A percentile compares a stretch with the other conserved stretches of the same genome.
Conservation (phyloP, 2,329 filamentous ascomycete species). For the Ophiocordyceps unilateralis region DNA sequence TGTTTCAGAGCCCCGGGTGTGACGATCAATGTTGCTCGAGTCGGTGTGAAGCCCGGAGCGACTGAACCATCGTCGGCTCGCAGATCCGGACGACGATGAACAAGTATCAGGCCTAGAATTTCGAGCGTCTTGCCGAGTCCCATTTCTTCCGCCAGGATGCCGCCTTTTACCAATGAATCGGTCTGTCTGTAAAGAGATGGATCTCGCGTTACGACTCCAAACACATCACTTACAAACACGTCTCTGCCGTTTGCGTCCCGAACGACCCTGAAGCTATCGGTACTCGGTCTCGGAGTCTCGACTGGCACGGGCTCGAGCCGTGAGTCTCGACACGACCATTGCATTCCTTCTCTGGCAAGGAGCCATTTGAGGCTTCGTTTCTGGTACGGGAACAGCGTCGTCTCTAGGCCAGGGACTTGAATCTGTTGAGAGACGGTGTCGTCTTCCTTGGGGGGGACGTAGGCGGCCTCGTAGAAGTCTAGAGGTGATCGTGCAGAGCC, state of each 20-base stretch:
- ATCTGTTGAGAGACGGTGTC: conserved; percentile 21
- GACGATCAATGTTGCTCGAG: conserved; percentile 43
- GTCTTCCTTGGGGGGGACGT: conserved; percentile 36
- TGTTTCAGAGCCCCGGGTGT: conserved; percentile 35
- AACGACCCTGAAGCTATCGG: conserved; percentile 15
- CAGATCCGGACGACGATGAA: conserved; percentile 25
- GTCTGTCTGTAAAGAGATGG: conserved; percentile 22
- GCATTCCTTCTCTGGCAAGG: conserved; percentile 44
- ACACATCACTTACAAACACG: conserved; percentile 44
- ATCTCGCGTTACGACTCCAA: conserved; percentile 39
- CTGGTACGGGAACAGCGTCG: conserved; percentile 54
- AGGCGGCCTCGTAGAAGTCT: conserved; percentile 53
- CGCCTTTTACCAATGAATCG: conserved; percentile 31
- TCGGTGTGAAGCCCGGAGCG: conserved; percentile 28
- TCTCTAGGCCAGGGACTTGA: conserved; percentile 24
- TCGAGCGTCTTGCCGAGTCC: conserved; percentile 69
- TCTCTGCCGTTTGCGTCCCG: conserved; percentile 15
- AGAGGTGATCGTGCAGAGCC: conserved; percentile 24
- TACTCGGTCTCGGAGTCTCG: background rate
- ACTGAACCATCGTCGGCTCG: background rate
- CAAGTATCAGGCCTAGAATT: conserved; percentile 50
- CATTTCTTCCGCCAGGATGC: conserved; percentile 69
- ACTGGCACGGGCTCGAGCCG: conserved; percentile 6
- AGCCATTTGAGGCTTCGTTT: conserved; percentile 55
- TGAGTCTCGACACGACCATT: conserved; percentile 18